phyloP scores from a whole-genome alignment of 1,284 basidiomycete genomes.

The Malassezia pachydermatis region DNA sequence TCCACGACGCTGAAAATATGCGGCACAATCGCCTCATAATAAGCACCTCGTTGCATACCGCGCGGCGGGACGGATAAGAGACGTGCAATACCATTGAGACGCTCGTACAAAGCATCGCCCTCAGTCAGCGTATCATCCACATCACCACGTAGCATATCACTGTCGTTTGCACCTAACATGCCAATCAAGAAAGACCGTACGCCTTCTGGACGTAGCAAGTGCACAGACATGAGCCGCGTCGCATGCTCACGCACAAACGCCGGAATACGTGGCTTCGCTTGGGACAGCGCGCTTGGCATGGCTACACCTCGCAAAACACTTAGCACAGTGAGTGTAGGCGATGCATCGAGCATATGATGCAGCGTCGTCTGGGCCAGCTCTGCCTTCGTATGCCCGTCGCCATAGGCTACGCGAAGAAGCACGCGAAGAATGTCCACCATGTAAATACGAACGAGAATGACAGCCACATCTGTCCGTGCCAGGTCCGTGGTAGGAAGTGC shows the following conservation, averaged over 20 bases:
- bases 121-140: slow-evolving; percentile 13
- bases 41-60: slow-evolving; percentile 21
- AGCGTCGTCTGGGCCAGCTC: background rate
- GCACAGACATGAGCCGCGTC: slow-evolving; percentile 30
- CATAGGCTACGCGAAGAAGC: slow-evolving; percentile 6
- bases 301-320: slow-evolving; percentile 8
- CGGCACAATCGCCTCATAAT: slow-evolving; percentile 24
- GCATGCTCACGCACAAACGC: slow-evolving; percentile 16
- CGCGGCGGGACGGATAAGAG: slow-evolving; percentile 29
- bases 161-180: slow-evolving; percentile 25
- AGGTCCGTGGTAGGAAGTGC: slow-evolving; percentile 1
- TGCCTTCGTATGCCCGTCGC: background rate
- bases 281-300: background rate
- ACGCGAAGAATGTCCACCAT: slow-evolving; percentile 12
- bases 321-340: slow-evolving; percentile 5
- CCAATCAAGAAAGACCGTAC: slow-evolving; percentile 33
- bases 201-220: slow-evolving; percentile 39
- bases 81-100: slow-evolving; percentile 14
- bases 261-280: background rate
- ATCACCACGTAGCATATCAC: slow-evolving; percentile 19
- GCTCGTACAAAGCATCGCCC: slow-evolving; percentile 12
- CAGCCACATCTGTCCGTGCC: slow-evolving; percentile 12
- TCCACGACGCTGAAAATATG: slow-evolving; percentile 26
- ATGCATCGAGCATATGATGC: background rate
- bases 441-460: slow-evolving; percentile 9